These are phyloP conservation scores for Rubroshorea leprosula DNA, from an alignment of 345 rosid genomes.

Conservation along the genomic window DNA sequence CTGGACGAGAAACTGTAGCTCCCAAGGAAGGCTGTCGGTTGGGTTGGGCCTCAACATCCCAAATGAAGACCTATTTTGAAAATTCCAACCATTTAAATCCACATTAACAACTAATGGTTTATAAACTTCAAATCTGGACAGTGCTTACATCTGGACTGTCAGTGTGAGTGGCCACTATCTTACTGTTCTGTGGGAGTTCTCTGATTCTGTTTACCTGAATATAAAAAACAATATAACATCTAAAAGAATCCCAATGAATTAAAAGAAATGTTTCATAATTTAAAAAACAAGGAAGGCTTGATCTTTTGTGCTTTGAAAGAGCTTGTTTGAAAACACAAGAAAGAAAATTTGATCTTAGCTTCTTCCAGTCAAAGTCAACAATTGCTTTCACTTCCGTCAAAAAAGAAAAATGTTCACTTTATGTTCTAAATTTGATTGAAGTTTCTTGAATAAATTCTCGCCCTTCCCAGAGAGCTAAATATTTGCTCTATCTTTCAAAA, in stretches of 20 bases:
- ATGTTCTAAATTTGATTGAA: not conserved
- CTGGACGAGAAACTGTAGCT: slow-evolving; percentile 45
- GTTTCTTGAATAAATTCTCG: not conserved
- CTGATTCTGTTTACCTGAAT: slow-evolving; percentile 67
- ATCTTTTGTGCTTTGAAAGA: not conserved
- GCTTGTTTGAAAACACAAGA: no score
- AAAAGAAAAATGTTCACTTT: no score
- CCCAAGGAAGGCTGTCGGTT: slow-evolving; percentile 52
- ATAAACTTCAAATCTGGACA: slow-evolving; percentile 5
- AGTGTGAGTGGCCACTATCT: slow-evolving; percentile 63
- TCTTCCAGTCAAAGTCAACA: no score
- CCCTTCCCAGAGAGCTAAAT: not conserved
- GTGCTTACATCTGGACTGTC: slow-evolving; percentile 58
- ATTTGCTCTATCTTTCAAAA: not conserved
- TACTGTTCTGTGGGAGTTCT: slow-evolving; percentile 61
- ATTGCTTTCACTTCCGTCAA: no score
- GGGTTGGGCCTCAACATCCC: slow-evolving; percentile 67
- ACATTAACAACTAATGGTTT: slow-evolving; percentile 5
- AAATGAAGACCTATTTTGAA: slow-evolving; percentile 45
- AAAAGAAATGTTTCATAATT: slow-evolving; percentile 1
- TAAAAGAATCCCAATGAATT: not conserved
- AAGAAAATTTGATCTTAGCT: no score
- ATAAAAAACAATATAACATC: slow-evolving; percentile 3
- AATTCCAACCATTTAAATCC: not conserved
- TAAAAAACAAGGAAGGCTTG: not conserved